These are phyloP conservation scores for Notholithocarpus densiflorus DNA, from an alignment of 306 rosid genomes.

Conservation along the genomic window DNA sequence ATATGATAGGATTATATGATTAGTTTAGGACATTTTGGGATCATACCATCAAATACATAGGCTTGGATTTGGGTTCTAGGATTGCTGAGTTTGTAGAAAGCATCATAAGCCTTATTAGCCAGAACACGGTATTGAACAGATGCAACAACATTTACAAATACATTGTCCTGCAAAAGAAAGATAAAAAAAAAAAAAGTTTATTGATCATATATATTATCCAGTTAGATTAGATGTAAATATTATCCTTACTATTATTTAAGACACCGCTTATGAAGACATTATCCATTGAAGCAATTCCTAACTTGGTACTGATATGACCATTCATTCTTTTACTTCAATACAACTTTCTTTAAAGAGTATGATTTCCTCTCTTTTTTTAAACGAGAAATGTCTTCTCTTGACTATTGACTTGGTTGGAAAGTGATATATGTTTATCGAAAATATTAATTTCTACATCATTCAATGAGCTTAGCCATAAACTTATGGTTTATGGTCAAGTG, in stretches of 20 bases:
- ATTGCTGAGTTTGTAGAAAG: slow-evolving; percentile 69
- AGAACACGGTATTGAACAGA: slow-evolving; percentile 63
- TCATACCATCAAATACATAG: slow-evolving; percentile 68
- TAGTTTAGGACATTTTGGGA: neutral
- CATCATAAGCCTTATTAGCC: slow-evolving; percentile 54
- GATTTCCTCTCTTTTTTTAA: too few species aligned
- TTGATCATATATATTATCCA: neutral
- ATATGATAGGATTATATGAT: neutral
- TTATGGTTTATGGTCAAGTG: too few species aligned
- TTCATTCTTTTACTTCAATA: neutral
- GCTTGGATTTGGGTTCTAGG: slow-evolving; percentile 62
- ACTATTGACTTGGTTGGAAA: neutral
- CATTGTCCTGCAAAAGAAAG: slow-evolving; percentile 48
- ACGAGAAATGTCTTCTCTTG: too few species aligned
- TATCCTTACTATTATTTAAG: neutral
- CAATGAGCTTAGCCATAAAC: too few species aligned
- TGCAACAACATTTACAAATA: slow-evolving; percentile 63
- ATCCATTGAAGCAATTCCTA: neutral
- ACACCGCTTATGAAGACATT: neutral
- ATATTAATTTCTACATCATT: too few species aligned
- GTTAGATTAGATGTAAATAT: neutral
- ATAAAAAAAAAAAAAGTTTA: neutral
- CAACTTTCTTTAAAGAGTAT: neutral
- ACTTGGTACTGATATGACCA: neutral
- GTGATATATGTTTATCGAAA: neutral